Evolutionary conservation across 177 flowering plant species (phyloP), one percentile per base, ranked within the genome.

Genomic region (Telopea speciosissima): DNA sequence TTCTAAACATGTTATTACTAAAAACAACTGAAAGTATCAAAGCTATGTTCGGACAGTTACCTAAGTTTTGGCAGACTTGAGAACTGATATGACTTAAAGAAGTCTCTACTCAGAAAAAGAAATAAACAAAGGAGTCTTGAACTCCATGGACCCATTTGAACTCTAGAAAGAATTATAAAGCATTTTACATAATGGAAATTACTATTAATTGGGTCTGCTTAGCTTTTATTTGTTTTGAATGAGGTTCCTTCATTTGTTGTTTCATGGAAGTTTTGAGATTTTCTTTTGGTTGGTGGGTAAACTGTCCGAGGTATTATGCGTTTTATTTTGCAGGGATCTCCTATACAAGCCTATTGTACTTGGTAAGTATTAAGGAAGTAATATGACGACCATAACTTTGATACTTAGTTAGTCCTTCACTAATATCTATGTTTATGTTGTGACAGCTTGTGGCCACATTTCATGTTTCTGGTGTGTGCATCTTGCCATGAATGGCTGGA

Each of bases 381-480:
- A 36, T 52, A 5, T 23, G 36, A 31, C 0, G 21, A 25, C 11
- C 65, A 16, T 54, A 24, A 44, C 14, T 24, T 74, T 44, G 19
- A 54, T 21, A 58, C 6, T 8, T 21, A 25, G 12, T 62, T 17
- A 6, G 24, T 24, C 19, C n/a, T 63, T n/a, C 16, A 24, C 8
- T 70, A 8, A 45, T 31, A 26, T 21, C 63, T 70, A 58, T 67
- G 23, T 17, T 74, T 68, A 56, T 70, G 42, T 63, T 59, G 5
- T 67, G 75, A 82, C 93, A 92, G 97, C 81, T 65, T 92, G 97
- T 79, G 97, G 98, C 74, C 98, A 91, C 49, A 60, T 91, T 65
- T 83, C 90, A 62, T 92, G 98, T 79, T 92, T 92, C 79, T 92
- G 98, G 98, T 92, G 98, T 76, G 84, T 85, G 49, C 88, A 87